These are phyloP conservation scores for Echinochloa phyllopogon DNA, from an alignment of 176 grass and related monocot genomes.

Conservation along the genomic window DNA sequence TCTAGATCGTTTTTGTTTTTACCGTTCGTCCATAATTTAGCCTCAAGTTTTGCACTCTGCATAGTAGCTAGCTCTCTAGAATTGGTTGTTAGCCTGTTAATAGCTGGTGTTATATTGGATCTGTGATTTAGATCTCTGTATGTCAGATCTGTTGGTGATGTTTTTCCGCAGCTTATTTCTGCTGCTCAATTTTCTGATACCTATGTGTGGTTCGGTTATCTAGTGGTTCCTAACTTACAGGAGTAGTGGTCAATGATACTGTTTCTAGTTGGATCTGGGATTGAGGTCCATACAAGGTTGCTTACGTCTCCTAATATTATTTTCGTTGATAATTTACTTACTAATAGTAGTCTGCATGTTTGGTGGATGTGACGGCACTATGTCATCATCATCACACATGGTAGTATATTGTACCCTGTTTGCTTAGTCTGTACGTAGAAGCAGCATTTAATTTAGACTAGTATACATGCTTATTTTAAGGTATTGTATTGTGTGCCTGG, in stretches of 20 bases:
- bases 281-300: background rate
- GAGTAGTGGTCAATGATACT: background rate
- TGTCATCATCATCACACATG: background rate
- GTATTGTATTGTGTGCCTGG: background rate
- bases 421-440: background rate
- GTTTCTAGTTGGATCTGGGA: background rate
- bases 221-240: background rate
- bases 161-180: background rate
- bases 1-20: background rate
- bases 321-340: slow-evolving; percentile 1
- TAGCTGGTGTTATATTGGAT: background rate
- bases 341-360: background rate
- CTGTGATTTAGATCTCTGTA: background rate
- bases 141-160: background rate
- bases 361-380: background rate
- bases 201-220: background rate
- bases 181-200: background rate
- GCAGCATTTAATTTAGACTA: background rate
- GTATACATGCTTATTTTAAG: background rate
- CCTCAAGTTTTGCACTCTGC: too few species aligned
- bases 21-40: background rate
- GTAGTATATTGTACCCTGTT: background rate
- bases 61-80: background rate
- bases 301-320: background rate
- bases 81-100: background rate